A percentile compares a stretch with the other conserved stretches of the same genome.
Conservation (phyloP, 169 alveolate genomes). For the Miamiensis avidus region DNA sequence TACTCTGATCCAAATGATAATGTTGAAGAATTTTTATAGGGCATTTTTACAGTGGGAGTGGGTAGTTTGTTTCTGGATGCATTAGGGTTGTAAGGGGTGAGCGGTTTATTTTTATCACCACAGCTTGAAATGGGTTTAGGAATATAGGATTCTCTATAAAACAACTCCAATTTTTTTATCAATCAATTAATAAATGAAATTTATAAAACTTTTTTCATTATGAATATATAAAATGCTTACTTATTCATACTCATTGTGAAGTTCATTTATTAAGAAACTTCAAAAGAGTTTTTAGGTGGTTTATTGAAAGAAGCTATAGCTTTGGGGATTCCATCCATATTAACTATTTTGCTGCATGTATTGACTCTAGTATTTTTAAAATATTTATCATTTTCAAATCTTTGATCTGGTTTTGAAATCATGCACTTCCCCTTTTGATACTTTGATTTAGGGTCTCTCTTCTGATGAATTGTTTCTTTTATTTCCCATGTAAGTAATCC, state of each 20-base stretch:
- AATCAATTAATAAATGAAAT: too few relatives aligned
- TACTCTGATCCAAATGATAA: not conserved
- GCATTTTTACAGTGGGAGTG: not conserved
- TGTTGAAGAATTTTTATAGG: not conserved
- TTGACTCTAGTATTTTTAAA: not conserved
- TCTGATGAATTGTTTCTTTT: not conserved
- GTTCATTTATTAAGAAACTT: not conserved
- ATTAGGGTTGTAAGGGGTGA: not conserved
- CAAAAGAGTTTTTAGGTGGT: not conserved
- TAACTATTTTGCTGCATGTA: not conserved
- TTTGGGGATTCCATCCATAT: not conserved
- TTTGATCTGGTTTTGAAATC: not conserved
- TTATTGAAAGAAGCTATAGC: not conserved
- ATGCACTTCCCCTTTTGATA: too few relatives aligned
- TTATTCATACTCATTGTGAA: not conserved
- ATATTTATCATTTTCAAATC: not conserved
- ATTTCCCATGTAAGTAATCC: not conserved
- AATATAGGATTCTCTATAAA: not conserved
- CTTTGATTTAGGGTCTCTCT: not conserved
- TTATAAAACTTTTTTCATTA: too few relatives aligned
- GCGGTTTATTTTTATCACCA: not conserved
- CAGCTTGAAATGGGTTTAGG: not conserved
- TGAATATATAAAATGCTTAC: not conserved
- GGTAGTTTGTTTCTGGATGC: not conserved
- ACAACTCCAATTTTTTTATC: too few relatives aligned